These are phyloP conservation scores for Phytophthora pinifolia DNA, from an alignment of 352 stramenopile genomes.

Conservation along the genomic window DNA sequence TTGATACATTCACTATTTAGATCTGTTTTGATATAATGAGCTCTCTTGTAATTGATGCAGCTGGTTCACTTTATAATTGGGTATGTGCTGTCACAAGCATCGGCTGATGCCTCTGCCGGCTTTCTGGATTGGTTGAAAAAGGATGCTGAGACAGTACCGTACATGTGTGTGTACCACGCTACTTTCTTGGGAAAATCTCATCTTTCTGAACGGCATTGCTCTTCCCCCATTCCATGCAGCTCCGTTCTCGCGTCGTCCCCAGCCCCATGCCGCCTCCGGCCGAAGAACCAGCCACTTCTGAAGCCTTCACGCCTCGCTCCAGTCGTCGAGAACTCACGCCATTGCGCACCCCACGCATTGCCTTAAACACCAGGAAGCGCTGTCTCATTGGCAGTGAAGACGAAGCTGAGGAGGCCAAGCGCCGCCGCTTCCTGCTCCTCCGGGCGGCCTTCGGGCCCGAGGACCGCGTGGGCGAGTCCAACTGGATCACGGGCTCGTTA, in stretches of 20 bases:
- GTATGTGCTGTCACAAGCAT: not conserved
- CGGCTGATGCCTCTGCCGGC: slow-evolving; percentile 12
- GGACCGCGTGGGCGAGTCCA: slow-evolving; percentile 71
- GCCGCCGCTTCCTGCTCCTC: slow-evolving; percentile 33
- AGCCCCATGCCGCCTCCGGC: not conserved
- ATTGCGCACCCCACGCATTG: slow-evolving; percentile 7
- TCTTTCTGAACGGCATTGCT: not conserved
- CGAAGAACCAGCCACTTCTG: not conserved
- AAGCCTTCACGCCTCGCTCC: not conserved
- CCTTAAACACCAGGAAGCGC: slow-evolving; percentile 15
- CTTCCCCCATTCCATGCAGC: slow-evolving; percentile 14
- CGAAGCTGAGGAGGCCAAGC: slow-evolving; percentile 22
- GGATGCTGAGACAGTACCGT: slow-evolving; percentile 4
- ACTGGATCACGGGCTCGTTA: slow-evolving; percentile 81
- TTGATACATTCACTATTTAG: too few relatives aligned
- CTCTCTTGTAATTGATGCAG: not conserved
- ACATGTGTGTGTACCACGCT: slow-evolving; percentile 5
- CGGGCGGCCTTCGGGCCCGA: slow-evolving; percentile 57
- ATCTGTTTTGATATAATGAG: too few relatives aligned
- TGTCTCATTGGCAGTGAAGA: slow-evolving; percentile 13
- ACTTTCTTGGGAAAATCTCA: slow-evolving; percentile 12
- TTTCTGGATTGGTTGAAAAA: not conserved
- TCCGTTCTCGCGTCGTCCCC: slow-evolving; percentile 13
- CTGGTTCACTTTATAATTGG: not conserved
- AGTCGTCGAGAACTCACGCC: slow-evolving; percentile 10